A percentile compares a stretch with the other conserved stretches of the same genome.
Conservation (phyloP, 331 rosid species). For the Telfairia occidentalis region DNA sequence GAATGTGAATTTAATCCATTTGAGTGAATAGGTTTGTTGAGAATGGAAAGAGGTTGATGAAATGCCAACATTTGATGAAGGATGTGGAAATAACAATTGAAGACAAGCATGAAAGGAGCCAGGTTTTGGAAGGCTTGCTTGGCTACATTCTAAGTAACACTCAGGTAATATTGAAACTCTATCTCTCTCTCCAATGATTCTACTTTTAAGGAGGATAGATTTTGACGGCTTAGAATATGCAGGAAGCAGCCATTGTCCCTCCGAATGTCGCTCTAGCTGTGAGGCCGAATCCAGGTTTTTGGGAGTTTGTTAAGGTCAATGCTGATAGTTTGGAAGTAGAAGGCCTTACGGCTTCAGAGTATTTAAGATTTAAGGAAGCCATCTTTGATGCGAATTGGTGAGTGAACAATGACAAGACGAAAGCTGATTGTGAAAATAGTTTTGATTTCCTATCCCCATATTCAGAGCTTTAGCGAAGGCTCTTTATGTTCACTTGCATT, state of each 20-base stretch:
- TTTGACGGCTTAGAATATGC: conserved; percentile 12
- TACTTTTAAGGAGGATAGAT: neutral
- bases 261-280: conserved; percentile 73
- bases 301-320: conserved; percentile 64
- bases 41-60: conserved; percentile 59
- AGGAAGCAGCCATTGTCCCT: conserved; percentile 87
- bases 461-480: neutral
- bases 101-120: conserved; percentile 48
- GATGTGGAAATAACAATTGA: conserved; percentile 51
- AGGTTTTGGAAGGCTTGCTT: conserved; percentile 53
- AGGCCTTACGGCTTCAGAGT: conserved; percentile 39
- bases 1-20: neutral
- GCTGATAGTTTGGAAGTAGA: conserved; percentile 54
- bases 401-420: neutral
- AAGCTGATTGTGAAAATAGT: neutral
- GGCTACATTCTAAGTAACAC: conserved; percentile 61
- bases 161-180: conserved; percentile 30
- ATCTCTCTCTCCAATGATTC: neutral
- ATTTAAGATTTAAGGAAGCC: conserved; percentile 65
- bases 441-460: neutral
- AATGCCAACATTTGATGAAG: conserved; percentile 39
- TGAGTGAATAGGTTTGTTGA: conserved; percentile 41
- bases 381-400: conserved; percentile 70
- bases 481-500: neutral
- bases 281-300: conserved; percentile 72